These are phyloP conservation scores for Apiospora aurea DNA, from an alignment of 2,329 filamentous ascomycete genomes.

Conservation along the genomic window DNA sequence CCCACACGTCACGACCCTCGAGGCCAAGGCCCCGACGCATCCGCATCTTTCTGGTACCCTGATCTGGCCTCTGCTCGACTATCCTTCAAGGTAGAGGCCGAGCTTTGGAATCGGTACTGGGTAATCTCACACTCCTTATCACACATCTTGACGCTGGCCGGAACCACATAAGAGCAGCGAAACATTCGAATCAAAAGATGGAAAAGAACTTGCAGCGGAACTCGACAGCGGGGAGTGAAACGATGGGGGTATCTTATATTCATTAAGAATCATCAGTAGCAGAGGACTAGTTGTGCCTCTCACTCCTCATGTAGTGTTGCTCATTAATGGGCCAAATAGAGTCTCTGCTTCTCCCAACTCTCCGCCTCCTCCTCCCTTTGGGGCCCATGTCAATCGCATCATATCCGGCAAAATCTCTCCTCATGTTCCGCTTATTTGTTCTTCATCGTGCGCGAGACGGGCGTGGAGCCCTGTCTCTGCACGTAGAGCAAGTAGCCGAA, in stretches of 20 bases:
- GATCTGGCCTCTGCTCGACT: too few species aligned
- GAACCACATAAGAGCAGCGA: background rate
- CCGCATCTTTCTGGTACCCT: too few species aligned
- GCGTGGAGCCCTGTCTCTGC: conserved; percentile 38
- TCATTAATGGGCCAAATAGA: background rate
- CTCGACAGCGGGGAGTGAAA: background rate
- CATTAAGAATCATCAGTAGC: background rate
- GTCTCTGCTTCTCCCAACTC: background rate
- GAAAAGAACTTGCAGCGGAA: background rate
- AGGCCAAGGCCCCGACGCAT: too few species aligned
- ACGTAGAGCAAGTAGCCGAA: conserved; percentile 40
- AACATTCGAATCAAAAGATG: background rate
- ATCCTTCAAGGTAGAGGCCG: too few species aligned
- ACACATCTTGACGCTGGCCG: too few species aligned
- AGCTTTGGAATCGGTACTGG: too few species aligned
- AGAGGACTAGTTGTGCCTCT: background rate
- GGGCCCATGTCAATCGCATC: background rate
- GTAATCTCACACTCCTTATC: too few species aligned
- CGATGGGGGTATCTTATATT: background rate
- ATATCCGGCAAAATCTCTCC: background rate
- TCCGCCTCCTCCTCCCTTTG: background rate
- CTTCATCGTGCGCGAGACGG: conserved; percentile 37
- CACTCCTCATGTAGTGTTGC: background rate
- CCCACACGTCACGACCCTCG: too few species aligned
- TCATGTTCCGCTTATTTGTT: conserved; percentile 26